Evolutionary conservation across 352 stramenopile species (phyloP).

Genomic region (Phytophthora pistaciae): DNA sequence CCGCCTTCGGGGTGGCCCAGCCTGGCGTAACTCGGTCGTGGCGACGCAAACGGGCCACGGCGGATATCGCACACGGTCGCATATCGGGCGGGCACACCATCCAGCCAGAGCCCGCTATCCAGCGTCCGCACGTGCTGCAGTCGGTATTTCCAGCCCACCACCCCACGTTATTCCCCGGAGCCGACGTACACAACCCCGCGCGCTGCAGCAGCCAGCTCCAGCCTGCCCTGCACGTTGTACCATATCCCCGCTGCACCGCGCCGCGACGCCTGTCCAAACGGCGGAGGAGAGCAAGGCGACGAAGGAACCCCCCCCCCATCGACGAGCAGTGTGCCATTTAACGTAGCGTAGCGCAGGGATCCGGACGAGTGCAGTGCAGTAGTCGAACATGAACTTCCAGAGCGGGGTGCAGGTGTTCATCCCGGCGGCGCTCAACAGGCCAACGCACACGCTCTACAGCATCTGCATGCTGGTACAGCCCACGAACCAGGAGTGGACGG

Average conservation of each 20-base stretch:
- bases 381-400: constrained; percentile 36
- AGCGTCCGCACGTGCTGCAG: constrained; percentile 31
- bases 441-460: constrained; percentile 87
- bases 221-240: constrained; percentile 24
- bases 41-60: constrained; percentile 29
- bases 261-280: constrained; percentile 19
- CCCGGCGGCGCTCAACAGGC: constrained; percentile 82
- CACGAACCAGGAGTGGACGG: constrained; percentile 82
- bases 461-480: constrained; percentile 86
- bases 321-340: constrained; percentile 16
- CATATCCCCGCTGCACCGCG: constrained; percentile 10
- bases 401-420: constrained; percentile 85
- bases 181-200: constrained; percentile 28
- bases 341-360: constrained; percentile 26
- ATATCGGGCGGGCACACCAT: constrained; percentile 22
- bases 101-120: constrained; percentile 29
- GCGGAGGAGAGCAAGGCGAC: constrained; percentile 7
- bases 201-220: constrained; percentile 6
- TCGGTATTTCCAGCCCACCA: constrained; percentile 43
- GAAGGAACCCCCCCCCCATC: not conserved
- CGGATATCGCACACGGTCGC: constrained; percentile 17
- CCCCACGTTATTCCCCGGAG: constrained; percentile 38
- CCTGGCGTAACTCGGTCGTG: constrained; percentile 33
- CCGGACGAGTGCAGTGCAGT: not conserved
- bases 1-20: constrained; percentile 2